Evolutionary conservation across 2,329 filamentous ascomycete species (phyloP), one percentile per base, ranked within the genome.

Genomic region (Cryoendolithus antarcticus): DNA sequence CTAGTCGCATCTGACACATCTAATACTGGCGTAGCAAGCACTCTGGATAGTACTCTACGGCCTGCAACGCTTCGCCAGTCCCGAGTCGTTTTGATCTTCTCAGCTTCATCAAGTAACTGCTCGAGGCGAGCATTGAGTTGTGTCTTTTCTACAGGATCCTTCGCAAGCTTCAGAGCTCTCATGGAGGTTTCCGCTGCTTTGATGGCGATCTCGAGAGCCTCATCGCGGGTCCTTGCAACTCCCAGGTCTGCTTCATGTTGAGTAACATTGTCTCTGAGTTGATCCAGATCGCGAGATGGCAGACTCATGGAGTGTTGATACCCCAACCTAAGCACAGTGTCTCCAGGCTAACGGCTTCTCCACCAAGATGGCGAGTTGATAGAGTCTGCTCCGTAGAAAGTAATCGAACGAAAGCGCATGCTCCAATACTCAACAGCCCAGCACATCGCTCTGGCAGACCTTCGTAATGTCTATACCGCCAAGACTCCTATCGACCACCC

Each of bases 141-240:
- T 32, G 66, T 63, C 49, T 76, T 84, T 41, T 93, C 80, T 3
- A 62, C 58, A 11, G 74, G 62, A 37, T 63, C 68, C n/a, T 66
- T 60, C 4, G 79, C 72, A 43, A 82, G 65, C 43, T 67, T 69
- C 38, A 84, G 66, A 2, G 84, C 84, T 53, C 75, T 74, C 77
- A 95, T 84, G 50, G 91, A 88, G 37, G 82, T 66, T 57, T 95
- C 86, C 12, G 79, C 82, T 4, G 82, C 83, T 47, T 71, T 67
- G 54, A 94, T 85, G 38, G 38, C 38, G 30, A 32, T 13, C 58
- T 56, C 38, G 32, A 42, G 21, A 10, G 38, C 40, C 32, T 38
- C 41, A 31, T 34, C 45, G 35, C 48, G 45, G 42, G 44, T 51
- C 35, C 39, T 41, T 30, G 51, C 45, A n/a, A 40, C 42, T 10